Percentiles rank a stretch among this genome's conserved stretches.
Evolutionary conservation across 768 basidiomycete species (phyloP).

Genomic region (Dacryopinax spathularia): DNA sequence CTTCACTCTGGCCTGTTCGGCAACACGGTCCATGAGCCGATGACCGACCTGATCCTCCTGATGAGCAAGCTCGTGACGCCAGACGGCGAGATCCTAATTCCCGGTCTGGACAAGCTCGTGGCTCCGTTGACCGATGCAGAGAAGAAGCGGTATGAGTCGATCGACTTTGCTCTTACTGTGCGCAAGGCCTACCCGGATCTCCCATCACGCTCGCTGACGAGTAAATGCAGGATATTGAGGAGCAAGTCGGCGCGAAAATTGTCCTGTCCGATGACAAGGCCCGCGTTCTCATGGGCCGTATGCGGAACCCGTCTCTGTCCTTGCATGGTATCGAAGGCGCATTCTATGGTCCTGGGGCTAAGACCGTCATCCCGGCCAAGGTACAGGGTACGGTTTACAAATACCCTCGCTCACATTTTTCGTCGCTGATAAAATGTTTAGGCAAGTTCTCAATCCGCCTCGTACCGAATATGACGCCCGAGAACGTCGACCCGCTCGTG

Average conservation of each 20-base stretch:
- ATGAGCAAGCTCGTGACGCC: slow-evolving; percentile 74
- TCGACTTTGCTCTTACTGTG: slow-evolving; percentile 26
- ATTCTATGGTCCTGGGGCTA: slow-evolving; percentile 65
- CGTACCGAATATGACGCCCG: slow-evolving; percentile 80
- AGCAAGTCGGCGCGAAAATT: slow-evolving; percentile 58
- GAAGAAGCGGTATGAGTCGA: slow-evolving; percentile 29
- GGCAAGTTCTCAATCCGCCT: slow-evolving; percentile 93
- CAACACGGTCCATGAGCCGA: slow-evolving; percentile 71
- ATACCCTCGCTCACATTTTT: neutral
- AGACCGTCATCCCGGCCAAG: slow-evolving; percentile 90
- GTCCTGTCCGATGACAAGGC: slow-evolving; percentile 67
- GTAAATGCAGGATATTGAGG: slow-evolving; percentile 47
- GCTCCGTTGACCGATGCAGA: slow-evolving; percentile 58
- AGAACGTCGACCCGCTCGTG: slow-evolving; percentile 56
- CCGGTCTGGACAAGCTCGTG: slow-evolving; percentile 79
- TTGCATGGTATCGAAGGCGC: slow-evolving; percentile 94
- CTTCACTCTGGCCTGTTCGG: slow-evolving; percentile 85
- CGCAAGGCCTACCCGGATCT: slow-evolving; percentile 9
- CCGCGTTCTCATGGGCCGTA: slow-evolving; percentile 75
- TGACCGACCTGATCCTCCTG: slow-evolving; percentile 79
- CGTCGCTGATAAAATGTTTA: slow-evolving; percentile 21
- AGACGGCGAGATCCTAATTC: slow-evolving; percentile 70
- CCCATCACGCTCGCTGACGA: neutral
- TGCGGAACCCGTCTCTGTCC: slow-evolving; percentile 79
- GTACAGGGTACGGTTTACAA: slow-evolving; percentile 21